These are phyloP conservation scores for Rubia yunnanensis DNA, from an alignment of 257 asterid genomes.

Conservation along the genomic window DNA sequence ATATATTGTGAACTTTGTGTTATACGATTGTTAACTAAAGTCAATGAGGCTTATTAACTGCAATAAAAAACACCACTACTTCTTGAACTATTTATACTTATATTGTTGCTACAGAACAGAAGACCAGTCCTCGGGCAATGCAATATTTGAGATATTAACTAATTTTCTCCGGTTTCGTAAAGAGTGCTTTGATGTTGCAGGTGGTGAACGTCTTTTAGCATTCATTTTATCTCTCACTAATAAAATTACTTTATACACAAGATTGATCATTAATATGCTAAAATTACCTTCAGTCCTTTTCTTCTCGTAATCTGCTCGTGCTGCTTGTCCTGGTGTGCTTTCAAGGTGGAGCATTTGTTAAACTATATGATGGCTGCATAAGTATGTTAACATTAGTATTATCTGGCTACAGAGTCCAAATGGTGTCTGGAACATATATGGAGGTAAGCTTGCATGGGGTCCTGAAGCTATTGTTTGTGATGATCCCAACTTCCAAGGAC, in stretches of 20 bases:
- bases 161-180: neutral
- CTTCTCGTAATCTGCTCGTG: neutral
- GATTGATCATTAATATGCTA: neutral
- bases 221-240: neutral
- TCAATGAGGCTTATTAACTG: neutral
- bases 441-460: conserved; percentile 42
- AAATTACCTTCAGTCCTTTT: neutral
- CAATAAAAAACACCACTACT: neutral
- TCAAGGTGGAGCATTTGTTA: conserved; percentile 1
- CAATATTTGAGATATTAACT: neutral
- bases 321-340: neutral
- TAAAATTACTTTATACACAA: neutral
- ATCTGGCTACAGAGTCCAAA: conserved; percentile 24
- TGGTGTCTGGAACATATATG: conserved; percentile 41
- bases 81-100: neutral
- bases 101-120: neutral
- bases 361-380: conserved; percentile 4
- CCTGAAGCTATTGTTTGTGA: conserved; percentile 41
- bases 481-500: conserved; percentile 43
- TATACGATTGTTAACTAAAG: neutral
- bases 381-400: neutral
- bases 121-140: neutral
- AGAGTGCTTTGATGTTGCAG: neutral
- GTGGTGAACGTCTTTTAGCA: neutral
- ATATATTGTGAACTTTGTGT: neutral